Conservation (phyloP, 1,284 basidiomycete genomes). For the Agaricales sp. region DNA sequence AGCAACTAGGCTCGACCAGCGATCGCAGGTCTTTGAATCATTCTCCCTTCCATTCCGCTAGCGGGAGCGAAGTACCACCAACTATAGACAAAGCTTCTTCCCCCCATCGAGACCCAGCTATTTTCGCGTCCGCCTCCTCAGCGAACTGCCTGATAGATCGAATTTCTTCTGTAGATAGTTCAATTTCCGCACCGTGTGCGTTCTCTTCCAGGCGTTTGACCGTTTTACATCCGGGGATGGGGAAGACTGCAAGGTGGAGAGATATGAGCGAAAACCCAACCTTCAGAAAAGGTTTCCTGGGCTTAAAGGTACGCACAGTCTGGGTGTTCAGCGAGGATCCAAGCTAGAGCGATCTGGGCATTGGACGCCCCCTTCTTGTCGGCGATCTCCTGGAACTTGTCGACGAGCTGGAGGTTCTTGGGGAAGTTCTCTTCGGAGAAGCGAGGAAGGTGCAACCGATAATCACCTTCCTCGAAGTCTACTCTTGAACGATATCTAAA, state of each 20-base stretch:
- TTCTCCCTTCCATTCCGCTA: slow-evolving; percentile 17
- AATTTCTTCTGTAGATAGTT: slow-evolving; percentile 17
- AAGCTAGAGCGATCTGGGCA: slow-evolving; percentile 38
- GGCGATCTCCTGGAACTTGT: slow-evolving; percentile 20
- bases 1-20: no score
- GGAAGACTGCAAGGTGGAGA: slow-evolving; percentile 14
- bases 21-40: no score
- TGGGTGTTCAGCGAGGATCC: slow-evolving; percentile 27
- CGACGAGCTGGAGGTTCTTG: slow-evolving; percentile 27
- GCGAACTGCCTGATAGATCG: slow-evolving; percentile 17
- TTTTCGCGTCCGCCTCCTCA: slow-evolving; percentile 14
- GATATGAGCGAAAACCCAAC: not conserved
- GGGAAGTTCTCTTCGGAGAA: slow-evolving; percentile 32
- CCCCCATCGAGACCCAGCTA: slow-evolving; percentile 13
- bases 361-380: slow-evolving; percentile 26
- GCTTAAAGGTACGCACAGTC: slow-evolving; percentile 16
- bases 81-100: not conserved
- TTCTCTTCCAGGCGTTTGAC: slow-evolving; percentile 21
- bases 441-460: slow-evolving; percentile 13
- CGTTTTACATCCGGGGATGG: slow-evolving; percentile 18
- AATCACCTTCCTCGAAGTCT: slow-evolving; percentile 15
- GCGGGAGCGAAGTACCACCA: slow-evolving; percentile 12
- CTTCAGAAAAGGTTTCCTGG: no score
- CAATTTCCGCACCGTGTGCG: slow-evolving; percentile 17
- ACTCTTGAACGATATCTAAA: slow-evolving; percentile 14